These are phyloP conservation scores for Ascochyta lentis DNA, from an alignment of 2,329 filamentous ascomycete genomes.

Conservation along the genomic window DNA sequence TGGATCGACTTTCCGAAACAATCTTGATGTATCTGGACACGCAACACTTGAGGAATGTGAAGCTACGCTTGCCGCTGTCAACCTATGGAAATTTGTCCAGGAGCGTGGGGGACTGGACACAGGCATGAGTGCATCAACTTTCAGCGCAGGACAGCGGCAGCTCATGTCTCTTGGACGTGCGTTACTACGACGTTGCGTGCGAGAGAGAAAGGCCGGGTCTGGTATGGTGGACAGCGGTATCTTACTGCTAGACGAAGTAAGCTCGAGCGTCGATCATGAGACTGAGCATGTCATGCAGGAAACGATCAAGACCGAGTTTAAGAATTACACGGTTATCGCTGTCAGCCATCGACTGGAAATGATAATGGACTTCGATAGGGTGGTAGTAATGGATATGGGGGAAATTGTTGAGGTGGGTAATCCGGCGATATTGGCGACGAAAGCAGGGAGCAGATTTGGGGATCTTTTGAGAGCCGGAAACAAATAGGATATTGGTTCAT, in stretches of 20 bases:
- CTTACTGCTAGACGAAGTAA: constrained; percentile 29
- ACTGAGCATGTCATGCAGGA: constrained; percentile 64
- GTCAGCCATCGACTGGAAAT: constrained; percentile 28
- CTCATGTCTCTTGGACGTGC: constrained; percentile 67
- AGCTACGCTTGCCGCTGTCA: constrained; percentile 51
- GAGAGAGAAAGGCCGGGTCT: neutral
- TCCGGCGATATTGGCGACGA: neutral
- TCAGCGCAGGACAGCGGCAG: constrained; percentile 62
- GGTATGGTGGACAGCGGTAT: constrained; percentile 19
- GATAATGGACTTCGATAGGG: constrained; percentile 31
- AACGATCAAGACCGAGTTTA: constrained; percentile 60
- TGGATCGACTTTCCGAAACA: constrained; percentile 49
- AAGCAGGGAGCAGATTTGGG: no score
- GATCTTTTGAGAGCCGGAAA: neutral
- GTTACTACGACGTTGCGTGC: constrained; percentile 34
- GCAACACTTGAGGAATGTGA: constrained; percentile 45
- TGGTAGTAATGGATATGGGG: constrained; percentile 48
- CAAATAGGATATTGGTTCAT: no score
- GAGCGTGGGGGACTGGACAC: constrained; percentile 18
- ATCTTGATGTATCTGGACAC: constrained; percentile 51
- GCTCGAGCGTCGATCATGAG: constrained; percentile 58
- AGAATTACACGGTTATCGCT: constrained; percentile 33
- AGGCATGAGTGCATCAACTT: constrained; percentile 6
- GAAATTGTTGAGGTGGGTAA: constrained; percentile 49
- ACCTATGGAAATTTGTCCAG: constrained; percentile 48